Conservation (phyloP, 2,329 filamentous ascomycete genomes). For the Mariannaea elegans region DNA sequence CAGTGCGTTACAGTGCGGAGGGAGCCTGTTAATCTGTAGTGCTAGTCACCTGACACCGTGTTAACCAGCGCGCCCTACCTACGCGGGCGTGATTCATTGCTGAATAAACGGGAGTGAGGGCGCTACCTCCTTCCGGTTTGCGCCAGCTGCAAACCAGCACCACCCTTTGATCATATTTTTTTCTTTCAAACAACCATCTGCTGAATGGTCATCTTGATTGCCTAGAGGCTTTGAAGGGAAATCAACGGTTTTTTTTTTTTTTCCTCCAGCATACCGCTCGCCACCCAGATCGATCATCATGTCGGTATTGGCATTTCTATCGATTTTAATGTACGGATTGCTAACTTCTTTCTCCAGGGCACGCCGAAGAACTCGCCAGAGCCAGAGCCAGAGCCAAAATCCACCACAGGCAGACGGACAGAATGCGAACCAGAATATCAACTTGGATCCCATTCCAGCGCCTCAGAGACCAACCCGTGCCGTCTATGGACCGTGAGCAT, state of each 20-base stretch:
- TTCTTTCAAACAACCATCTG: background rate
- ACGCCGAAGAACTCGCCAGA: conserved; percentile 31
- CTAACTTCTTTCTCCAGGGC: conserved; percentile 29
- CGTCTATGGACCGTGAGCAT: conserved; percentile 51
- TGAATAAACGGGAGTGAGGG: conserved; percentile 18
- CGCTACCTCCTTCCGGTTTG: conserved; percentile 36
- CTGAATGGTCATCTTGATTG: background rate
- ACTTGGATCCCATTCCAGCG: conserved; percentile 8
- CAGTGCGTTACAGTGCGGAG: conserved; percentile 12
- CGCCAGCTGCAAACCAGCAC: conserved; percentile 26
- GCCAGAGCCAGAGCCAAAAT: conserved; percentile 25
- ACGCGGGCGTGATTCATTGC: conserved; percentile 33
- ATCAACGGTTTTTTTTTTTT: background rate
- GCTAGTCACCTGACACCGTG: conserved; percentile 47
- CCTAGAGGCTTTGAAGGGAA: background rate
- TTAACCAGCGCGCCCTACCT: conserved; percentile 36
- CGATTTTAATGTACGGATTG: conserved; percentile 12
- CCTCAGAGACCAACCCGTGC: conserved; percentile 41
- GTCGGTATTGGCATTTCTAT: conserved; percentile 15
- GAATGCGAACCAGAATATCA: conserved; percentile 11
- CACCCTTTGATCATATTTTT: conserved; percentile 13
- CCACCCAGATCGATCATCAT: conserved; percentile 9
- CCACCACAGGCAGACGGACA: conserved; percentile 11
- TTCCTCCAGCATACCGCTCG: background rate
- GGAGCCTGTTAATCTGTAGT: background rate